Conservation (phyloP, 2,329 filamentous ascomycete species). For the Stagonosporopsis cucurbitacearum region DNA sequence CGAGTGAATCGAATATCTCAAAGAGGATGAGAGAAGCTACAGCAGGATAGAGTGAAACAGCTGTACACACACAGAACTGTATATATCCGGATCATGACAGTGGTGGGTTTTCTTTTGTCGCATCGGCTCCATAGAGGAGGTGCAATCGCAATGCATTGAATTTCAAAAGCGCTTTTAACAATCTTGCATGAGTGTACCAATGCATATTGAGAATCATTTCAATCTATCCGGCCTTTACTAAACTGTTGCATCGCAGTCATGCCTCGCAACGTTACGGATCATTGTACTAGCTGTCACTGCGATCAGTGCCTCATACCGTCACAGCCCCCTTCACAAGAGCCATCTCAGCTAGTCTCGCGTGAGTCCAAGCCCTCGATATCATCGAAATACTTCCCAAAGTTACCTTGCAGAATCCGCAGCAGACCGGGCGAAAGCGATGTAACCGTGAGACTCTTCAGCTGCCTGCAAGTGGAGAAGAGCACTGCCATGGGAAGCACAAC, state of each 20-base stretch:
- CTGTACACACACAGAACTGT: slow-evolving; percentile 7
- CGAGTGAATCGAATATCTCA: neutral
- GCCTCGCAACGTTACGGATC: neutral
- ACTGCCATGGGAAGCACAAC: neutral
- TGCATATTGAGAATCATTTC: neutral
- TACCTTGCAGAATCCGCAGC: neutral
- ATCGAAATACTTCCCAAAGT: neutral
- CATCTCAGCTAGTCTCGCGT: neutral
- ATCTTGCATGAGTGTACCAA: neutral
- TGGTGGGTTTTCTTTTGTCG: slow-evolving; percentile 16
- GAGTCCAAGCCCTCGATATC: neutral
- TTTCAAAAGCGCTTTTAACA: neutral
- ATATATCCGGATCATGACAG: slow-evolving; percentile 17
- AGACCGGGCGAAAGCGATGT: neutral
- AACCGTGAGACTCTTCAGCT: neutral
- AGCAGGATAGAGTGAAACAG: neutral
- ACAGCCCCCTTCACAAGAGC: neutral
- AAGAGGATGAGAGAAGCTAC: neutral
- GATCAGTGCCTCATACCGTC: neutral
- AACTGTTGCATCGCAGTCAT: neutral
- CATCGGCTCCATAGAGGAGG: slow-evolving; percentile 12
- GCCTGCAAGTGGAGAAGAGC: neutral
- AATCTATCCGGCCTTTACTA: neutral
- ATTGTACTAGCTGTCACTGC: neutral
- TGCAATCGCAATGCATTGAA: slow-evolving; percentile 11